These are phyloP conservation scores for Puccinia brachypodii DNA, from an alignment of 1,284 basidiomycete species.

Conservation along the genomic window DNA sequence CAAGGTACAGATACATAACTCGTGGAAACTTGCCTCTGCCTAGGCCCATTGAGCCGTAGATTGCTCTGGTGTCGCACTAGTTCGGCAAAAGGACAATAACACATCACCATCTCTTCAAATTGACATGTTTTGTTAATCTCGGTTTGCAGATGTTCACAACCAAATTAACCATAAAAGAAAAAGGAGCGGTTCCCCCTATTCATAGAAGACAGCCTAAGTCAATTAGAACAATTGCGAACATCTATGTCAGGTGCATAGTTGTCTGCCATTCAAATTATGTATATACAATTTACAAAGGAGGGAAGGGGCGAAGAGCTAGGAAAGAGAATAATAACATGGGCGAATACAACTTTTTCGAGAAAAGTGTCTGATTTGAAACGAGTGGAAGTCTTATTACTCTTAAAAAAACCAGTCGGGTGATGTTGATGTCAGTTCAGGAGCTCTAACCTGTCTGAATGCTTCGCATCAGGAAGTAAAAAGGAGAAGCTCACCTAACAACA, in stretches of 20 bases:
- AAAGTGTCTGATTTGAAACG: too few species aligned
- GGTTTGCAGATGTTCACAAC: too few species aligned
- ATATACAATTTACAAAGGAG: neutral
- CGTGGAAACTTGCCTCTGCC: too few species aligned
- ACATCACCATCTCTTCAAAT: too few species aligned
- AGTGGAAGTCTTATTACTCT: neutral
- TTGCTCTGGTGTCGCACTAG: too few species aligned
- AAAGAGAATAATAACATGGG: neutral
- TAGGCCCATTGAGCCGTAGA: too few species aligned
- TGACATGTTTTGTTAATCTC: too few species aligned
- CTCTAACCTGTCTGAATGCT: neutral
- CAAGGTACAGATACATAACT: too few species aligned
- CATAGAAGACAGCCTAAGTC: neutral
- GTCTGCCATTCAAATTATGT: neutral
- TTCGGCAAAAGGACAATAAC: too few species aligned
- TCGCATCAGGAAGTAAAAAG: neutral
- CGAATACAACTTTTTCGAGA: neutral
- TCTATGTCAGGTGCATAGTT: neutral
- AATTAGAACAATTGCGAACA: too few species aligned
- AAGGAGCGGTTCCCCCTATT: neutral
- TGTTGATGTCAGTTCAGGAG: neutral
- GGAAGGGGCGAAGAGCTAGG: neutral
- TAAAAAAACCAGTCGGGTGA: neutral
- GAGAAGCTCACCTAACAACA: neutral
- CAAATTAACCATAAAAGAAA: too few species aligned